Evolutionary conservation across 2,329 filamentous ascomycete genomes (phyloP).

Genomic region (Simplicillium aogashimaense): DNA sequence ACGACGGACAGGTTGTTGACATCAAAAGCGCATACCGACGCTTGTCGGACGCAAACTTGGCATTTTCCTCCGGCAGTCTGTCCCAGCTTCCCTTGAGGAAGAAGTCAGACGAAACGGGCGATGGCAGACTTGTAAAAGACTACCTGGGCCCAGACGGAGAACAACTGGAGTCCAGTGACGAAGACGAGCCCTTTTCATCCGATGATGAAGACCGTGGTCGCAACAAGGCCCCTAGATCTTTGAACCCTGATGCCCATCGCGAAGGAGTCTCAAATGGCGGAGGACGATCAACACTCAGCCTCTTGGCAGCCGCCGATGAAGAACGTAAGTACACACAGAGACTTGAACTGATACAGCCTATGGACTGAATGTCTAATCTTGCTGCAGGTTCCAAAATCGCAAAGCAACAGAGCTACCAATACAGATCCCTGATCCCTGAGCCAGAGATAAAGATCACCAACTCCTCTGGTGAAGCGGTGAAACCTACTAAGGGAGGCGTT

Average conservation of each 20-base stretch:
- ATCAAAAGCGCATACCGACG: slow-evolving; percentile 60
- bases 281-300: slow-evolving; percentile 41
- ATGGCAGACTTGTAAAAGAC: slow-evolving; percentile 57
- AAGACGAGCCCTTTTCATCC: slow-evolving; percentile 53
- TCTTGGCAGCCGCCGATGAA: slow-evolving; percentile 67
- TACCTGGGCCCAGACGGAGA: slow-evolving; percentile 57
- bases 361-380: too few species aligned
- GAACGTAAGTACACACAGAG: slow-evolving; percentile 49
- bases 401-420: slow-evolving; percentile 41
- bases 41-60: slow-evolving; percentile 61
- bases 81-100: slow-evolving; percentile 52
- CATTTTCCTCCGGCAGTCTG: slow-evolving; percentile 52
- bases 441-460: slow-evolving; percentile 56
- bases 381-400: slow-evolving; percentile 41
- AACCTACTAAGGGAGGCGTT: slow-evolving; percentile 45
- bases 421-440: slow-evolving; percentile 55
- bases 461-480: slow-evolving; percentile 51
- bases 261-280: slow-evolving; percentile 22
- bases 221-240: slow-evolving; percentile 39
- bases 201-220: slow-evolving; percentile 61
- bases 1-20: slow-evolving; percentile 54
- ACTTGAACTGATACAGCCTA: background rate
- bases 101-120: slow-evolving; percentile 26
- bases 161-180: slow-evolving; percentile 59
- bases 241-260: slow-evolving; percentile 29